A percentile compares a stretch with the other conserved stretches of the same genome.
These are phyloP conservation scores for Geotrichum cucujoidarum DNA, from an alignment of 1,139 yeast genomes.

Conservation along the genomic window DNA sequence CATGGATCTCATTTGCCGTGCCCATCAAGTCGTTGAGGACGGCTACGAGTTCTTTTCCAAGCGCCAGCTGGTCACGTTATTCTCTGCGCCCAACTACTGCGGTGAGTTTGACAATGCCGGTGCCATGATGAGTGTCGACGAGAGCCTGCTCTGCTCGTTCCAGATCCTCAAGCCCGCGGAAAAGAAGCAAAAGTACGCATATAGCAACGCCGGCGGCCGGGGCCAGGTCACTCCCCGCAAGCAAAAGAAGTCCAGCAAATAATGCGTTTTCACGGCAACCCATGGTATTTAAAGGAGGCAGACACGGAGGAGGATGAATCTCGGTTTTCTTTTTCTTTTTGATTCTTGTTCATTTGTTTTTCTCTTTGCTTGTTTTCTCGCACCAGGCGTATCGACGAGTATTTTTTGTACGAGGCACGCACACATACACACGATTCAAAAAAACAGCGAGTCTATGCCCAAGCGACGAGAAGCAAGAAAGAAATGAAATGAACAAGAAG, in stretches of 20 bases:
- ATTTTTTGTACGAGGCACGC: too few relatives aligned
- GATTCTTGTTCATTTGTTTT: too few relatives aligned
- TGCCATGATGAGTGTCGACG: slow-evolving; percentile 99
- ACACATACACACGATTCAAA: too few relatives aligned
- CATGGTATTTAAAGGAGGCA: too few relatives aligned
- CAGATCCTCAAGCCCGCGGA: slow-evolving; percentile 97
- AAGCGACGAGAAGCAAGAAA: background rate
- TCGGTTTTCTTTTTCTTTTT: too few relatives aligned
- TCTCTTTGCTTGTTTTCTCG: too few relatives aligned
- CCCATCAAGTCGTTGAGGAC: slow-evolving; percentile 98
- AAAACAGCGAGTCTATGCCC: too few relatives aligned
- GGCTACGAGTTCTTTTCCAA: slow-evolving; percentile 96
- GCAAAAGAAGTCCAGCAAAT: slow-evolving; percentile 12
- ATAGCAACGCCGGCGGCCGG: slow-evolving; percentile 34
- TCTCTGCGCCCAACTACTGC: slow-evolving; percentile 96
- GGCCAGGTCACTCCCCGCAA: slow-evolving; percentile 15
- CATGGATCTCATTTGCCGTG: slow-evolving; percentile 95
- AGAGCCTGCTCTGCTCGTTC: slow-evolving; percentile 90
- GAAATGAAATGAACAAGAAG: background rate
- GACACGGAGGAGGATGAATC: background rate
- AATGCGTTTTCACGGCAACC: too few relatives aligned
- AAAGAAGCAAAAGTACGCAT: slow-evolving; percentile 72
- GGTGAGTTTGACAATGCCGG: slow-evolving; percentile 99
- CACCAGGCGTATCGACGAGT: too few relatives aligned
- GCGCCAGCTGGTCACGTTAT: slow-evolving; percentile 90